phyloP scores from a whole-genome alignment of 1,284 basidiomycete genomes.

The Ustilago bromivora region DNA sequence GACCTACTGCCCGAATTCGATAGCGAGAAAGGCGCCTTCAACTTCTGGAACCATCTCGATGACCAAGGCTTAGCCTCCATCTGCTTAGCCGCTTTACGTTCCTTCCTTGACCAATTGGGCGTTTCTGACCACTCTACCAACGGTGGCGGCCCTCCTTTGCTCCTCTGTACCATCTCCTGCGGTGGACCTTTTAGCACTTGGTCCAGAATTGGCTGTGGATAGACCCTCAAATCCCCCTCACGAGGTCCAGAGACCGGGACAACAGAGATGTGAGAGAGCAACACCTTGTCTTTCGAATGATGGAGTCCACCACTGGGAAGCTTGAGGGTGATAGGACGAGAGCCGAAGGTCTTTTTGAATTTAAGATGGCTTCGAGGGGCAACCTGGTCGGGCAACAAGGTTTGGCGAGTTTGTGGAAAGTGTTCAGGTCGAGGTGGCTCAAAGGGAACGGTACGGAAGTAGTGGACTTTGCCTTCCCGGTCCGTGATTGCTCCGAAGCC shows the following conservation, averaged over 20 bases:
- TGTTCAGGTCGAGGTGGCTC: background rate
- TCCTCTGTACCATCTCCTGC: background rate
- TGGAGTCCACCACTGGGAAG: background rate
- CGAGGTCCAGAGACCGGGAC: background rate
- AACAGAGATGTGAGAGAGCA: background rate
- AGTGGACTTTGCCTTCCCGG: background rate
- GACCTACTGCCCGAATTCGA: background rate
- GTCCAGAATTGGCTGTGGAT: background rate
- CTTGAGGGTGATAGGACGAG: background rate
- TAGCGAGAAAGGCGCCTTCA: background rate
- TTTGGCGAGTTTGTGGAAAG: too few species aligned
- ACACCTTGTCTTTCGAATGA: background rate
- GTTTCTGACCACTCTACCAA: slow-evolving; percentile 6
- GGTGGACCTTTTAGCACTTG: background rate
- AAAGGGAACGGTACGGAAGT: slow-evolving; percentile 10
- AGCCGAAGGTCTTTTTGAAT: background rate
- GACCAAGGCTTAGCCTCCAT: background rate
- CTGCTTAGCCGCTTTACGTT: background rate
- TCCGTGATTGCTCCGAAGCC: background rate
- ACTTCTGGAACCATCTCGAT: background rate
- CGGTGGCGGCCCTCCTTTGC: background rate
- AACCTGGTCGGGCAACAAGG: background rate
- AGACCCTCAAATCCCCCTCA: background rate
- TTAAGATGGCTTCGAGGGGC: background rate
- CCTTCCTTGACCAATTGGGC: slow-evolving; percentile 5